Conservation (phyloP, 2,329 filamentous ascomycete genomes). For the Colletotrichum melonis region DNA sequence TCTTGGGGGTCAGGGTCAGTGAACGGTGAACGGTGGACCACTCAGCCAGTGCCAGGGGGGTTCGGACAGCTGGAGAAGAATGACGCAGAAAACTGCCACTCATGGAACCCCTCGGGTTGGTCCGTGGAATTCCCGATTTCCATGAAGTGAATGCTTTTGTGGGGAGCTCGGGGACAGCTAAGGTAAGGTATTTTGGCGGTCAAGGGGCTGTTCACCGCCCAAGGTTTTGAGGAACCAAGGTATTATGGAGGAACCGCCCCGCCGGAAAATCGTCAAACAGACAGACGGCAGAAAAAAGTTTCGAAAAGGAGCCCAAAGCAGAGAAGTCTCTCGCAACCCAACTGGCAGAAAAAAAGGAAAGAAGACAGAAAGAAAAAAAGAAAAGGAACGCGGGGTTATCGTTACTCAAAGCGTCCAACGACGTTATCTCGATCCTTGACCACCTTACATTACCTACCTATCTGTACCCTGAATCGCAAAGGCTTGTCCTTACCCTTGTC, state of each 20-base stretch:
- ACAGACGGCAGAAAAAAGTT: background rate
- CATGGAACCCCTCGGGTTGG: background rate
- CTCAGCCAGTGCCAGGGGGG: background rate
- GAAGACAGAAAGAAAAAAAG: background rate
- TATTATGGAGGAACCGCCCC: background rate
- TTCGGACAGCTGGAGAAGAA: background rate
- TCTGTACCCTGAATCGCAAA: too few relatives aligned
- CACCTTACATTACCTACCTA: background rate
- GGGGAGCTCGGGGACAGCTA: background rate
- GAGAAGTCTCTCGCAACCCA: background rate
- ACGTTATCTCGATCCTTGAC: background rate
- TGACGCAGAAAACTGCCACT: conserved; percentile 16
- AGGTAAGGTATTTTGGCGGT: background rate
- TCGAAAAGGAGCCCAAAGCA: background rate
- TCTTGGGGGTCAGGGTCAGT: background rate
- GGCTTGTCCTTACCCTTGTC: background rate
- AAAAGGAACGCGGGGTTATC: background rate
- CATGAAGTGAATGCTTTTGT: background rate
- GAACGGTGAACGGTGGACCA: too few relatives aligned
- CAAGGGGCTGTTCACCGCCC: background rate
- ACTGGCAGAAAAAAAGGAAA: background rate
- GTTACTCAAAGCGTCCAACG: background rate
- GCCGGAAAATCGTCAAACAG: conserved; percentile 22
- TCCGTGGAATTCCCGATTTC: conserved; percentile 15
- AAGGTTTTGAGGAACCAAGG: too few relatives aligned